A percentile compares a stretch with the other conserved stretches of the same genome.
Conservation (phyloP, 164 flowering plant species). For the Chimonanthus praecox region DNA sequence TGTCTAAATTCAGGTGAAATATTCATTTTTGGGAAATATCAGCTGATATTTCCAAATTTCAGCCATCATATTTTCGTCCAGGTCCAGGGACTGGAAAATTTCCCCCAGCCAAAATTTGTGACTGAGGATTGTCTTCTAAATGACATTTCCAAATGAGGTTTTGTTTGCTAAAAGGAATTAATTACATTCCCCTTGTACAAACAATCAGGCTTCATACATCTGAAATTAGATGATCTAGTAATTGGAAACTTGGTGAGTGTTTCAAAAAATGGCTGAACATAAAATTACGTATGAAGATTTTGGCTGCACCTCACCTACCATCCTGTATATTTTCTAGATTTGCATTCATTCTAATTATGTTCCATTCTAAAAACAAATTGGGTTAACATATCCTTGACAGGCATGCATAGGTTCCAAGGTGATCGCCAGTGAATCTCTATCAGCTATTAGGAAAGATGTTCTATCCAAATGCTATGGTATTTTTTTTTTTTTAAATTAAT, state of each 20-base stretch:
- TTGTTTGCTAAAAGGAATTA: background rate
- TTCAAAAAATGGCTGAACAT: too few relatives aligned
- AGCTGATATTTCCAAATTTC: too few relatives aligned
- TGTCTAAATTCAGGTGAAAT: too few relatives aligned
- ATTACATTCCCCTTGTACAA: background rate
- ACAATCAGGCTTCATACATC: background rate
- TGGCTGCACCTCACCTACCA: background rate
- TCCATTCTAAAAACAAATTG: background rate
- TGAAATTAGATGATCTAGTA: background rate
- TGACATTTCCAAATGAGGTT: background rate
- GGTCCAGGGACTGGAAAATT: too few relatives aligned
- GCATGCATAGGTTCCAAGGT: constrained; percentile 94
- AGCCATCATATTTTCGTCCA: too few relatives aligned
- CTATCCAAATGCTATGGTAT: constrained; percentile 91
- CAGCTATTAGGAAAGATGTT: constrained; percentile 95
- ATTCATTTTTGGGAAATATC: too few relatives aligned
- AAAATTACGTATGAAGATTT: background rate
- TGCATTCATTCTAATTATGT: background rate
- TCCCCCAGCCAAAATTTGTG: too few relatives aligned
- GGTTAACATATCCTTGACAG: constrained; percentile 32
- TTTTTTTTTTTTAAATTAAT: background rate
- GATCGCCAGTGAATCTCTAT: constrained; percentile 86
- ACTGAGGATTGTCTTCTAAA: too few relatives aligned
- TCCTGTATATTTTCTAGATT: background rate
- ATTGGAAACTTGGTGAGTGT: background rate